A percentile compares a stretch with the other conserved stretches of the same genome.
Evolutionary conservation across 768 basidiomycete genomes (phyloP).

Genomic region (Suillus alpinus): DNA sequence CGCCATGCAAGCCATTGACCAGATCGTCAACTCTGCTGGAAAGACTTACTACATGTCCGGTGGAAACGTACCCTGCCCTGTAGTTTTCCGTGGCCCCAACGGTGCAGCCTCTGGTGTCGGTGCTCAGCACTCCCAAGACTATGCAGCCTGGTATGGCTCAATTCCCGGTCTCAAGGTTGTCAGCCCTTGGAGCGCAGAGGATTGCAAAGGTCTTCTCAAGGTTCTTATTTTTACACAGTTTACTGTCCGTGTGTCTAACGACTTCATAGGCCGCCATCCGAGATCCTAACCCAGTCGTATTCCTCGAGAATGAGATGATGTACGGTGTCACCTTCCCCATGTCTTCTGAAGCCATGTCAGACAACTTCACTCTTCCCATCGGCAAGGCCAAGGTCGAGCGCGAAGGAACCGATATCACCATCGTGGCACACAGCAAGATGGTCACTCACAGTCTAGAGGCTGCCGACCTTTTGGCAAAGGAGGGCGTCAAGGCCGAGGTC

Average conservation of each 20-base stretch:
- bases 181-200: slow-evolving; percentile 97
- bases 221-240: slow-evolving; percentile 37
- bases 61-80: slow-evolving; percentile 96
- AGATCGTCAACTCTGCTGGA: slow-evolving; percentile 99
- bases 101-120: slow-evolving; percentile 96
- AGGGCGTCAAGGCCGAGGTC: slow-evolving; percentile 96
- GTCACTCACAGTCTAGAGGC: slow-evolving; percentile 94
- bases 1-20: slow-evolving; percentile 99
- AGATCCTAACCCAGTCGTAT: slow-evolving; percentile 97
- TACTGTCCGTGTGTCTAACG: not conserved
- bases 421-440: slow-evolving; percentile 99
- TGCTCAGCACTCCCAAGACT: slow-evolving; percentile 98
- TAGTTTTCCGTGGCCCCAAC: slow-evolving; percentile 99
- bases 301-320: slow-evolving; percentile 99
- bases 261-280: slow-evolving; percentile 81
- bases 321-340: slow-evolving; percentile 98
- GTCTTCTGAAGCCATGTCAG: slow-evolving; percentile 91
- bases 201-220: slow-evolving; percentile 98
- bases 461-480: slow-evolving; percentile 89
- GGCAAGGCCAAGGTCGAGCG: slow-evolving; percentile 98
- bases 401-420: slow-evolving; percentile 87
- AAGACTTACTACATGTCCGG: slow-evolving; percentile 99
- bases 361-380: slow-evolving; percentile 92
- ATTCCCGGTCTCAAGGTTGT: slow-evolving; percentile 97
- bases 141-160: slow-evolving; percentile 90